phyloP scores from a whole-genome alignment of 2,329 filamentous ascomycete species.

The Grosmannia clavigera region DNA sequence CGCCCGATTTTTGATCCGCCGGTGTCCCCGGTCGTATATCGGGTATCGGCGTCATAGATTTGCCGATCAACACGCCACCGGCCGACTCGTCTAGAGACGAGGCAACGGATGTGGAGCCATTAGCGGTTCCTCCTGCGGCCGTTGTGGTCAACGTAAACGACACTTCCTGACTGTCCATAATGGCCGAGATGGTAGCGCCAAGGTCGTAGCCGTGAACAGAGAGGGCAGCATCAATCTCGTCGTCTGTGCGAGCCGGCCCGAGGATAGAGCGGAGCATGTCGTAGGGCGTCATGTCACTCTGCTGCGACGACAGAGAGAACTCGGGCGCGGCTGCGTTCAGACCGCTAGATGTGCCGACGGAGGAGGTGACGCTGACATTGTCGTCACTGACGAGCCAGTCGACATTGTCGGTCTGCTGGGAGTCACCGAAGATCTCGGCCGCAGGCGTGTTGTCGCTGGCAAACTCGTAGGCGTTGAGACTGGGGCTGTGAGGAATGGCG shows the following conservation, averaged over 20 bases:
- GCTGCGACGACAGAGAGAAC: slow-evolving; percentile 49
- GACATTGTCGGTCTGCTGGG: slow-evolving; percentile 86
- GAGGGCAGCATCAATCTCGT: slow-evolving; percentile 87
- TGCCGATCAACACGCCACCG: slow-evolving; percentile 68
- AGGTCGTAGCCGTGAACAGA: slow-evolving; percentile 86
- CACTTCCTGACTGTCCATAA: slow-evolving; percentile 58
- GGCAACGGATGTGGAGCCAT: slow-evolving; percentile 13
- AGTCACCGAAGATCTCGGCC: slow-evolving; percentile 71
- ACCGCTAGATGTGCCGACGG: slow-evolving; percentile 50
- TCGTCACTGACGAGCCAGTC: slow-evolving; percentile 95
- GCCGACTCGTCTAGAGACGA: slow-evolving; percentile 30
- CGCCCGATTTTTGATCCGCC: slow-evolving; percentile 64
- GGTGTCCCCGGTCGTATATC: slow-evolving; percentile 67
- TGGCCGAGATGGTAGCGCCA: slow-evolving; percentile 75
- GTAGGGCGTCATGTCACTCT: slow-evolving; percentile 90
- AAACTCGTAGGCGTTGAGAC: slow-evolving; percentile 89
- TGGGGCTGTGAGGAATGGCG: slow-evolving; percentile 85
- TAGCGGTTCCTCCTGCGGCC: slow-evolving; percentile 6
- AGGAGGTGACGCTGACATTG: slow-evolving; percentile 67
- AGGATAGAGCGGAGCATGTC: slow-evolving; percentile 95
- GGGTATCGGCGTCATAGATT: slow-evolving; percentile 69
- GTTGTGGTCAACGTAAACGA: slow-evolving; percentile 20
- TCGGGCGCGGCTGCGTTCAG: slow-evolving; percentile 74
- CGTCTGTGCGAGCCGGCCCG: slow-evolving; percentile 76
- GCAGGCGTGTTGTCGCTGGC: slow-evolving; percentile 67